A percentile compares a stretch with the other conserved stretches of the same genome.
Conservation (phyloP, 805 yeast genomes). For the Candida xiaguanensis region DNA sequence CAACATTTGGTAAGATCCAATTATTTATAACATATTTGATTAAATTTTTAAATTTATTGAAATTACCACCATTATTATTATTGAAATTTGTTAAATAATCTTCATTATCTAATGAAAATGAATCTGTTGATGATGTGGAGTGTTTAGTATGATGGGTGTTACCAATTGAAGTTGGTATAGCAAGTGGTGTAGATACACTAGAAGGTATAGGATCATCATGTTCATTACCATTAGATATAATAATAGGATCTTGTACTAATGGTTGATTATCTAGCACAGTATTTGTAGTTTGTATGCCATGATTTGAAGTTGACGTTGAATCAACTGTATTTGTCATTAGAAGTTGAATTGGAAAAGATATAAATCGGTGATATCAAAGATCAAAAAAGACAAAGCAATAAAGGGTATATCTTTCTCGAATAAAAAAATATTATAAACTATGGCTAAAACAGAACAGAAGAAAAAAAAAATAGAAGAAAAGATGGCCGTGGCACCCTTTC, state of each 20-base stretch:
- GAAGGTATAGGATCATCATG: slow-evolving; percentile 4
- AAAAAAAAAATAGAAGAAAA: neutral
- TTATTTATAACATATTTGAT: neutral
- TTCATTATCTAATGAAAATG: slow-evolving; percentile 5
- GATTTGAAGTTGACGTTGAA: too few species aligned
- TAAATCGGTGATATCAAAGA: neutral
- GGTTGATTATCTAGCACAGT: slow-evolving; percentile 7
- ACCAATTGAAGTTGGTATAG: neutral
- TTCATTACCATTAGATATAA: slow-evolving; percentile 4
- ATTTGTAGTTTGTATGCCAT: neutral
- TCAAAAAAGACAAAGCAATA: too few species aligned
- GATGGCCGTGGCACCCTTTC: neutral
- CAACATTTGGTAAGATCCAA: slow-evolving; percentile 39
- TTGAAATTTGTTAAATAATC: neutral
- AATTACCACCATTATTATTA: neutral
- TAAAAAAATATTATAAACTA: neutral
- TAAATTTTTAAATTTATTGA: neutral
- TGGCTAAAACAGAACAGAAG: neutral
- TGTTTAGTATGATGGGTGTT: neutral
- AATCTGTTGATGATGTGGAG: slow-evolving; percentile 1
- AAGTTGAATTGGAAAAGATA: neutral
- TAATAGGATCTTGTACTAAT: slow-evolving; percentile 8
- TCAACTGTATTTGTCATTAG: too few species aligned
- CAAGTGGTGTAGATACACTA: slow-evolving; percentile 4
- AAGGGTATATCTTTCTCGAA: too few species aligned